Evolutionary conservation across 768 basidiomycete genomes (phyloP).

Genomic region (Pleurotus salmoneostramineus): DNA sequence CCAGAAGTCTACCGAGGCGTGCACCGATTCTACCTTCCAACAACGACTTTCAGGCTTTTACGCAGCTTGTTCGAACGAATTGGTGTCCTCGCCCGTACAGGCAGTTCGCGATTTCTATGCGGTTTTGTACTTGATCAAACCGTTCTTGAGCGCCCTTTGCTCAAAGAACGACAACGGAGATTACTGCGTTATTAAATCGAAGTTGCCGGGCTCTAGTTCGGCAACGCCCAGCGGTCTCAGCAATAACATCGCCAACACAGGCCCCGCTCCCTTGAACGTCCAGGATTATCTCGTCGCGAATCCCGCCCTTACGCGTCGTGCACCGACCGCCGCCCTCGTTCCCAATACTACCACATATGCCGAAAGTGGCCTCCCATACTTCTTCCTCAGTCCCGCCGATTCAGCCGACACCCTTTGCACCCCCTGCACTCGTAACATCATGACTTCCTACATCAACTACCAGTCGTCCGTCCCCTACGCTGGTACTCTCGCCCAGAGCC

Average conservation of each 20-base stretch:
- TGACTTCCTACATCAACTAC: constrained; percentile 75
- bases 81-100: constrained; percentile 44
- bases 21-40: constrained; percentile 57
- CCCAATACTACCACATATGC: constrained; percentile 56
- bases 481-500: constrained; percentile 63
- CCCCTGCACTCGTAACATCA: constrained; percentile 72
- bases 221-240: constrained; percentile 2
- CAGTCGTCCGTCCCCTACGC: constrained; percentile 72
- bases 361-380: constrained; percentile 70
- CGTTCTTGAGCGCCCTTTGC: constrained; percentile 69
- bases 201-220: constrained; percentile 2
- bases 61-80: constrained; percentile 64
- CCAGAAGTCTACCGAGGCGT: constrained; percentile 35
- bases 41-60: constrained; percentile 66
- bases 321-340: constrained; percentile 27
- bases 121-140: constrained; percentile 65
- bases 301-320: constrained; percentile 18
- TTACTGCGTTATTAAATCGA: constrained; percentile 55
- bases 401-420: constrained; percentile 63
- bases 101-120: constrained; percentile 73
- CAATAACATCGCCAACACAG: background rate
- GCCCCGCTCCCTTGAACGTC: background rate
- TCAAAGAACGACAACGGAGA: constrained; percentile 64
- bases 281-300: constrained; percentile 4
- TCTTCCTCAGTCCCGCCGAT: constrained; percentile 62